Base-by-base conservation (phyloP, 1,139 yeast species). In the Candida anutae region DNA sequence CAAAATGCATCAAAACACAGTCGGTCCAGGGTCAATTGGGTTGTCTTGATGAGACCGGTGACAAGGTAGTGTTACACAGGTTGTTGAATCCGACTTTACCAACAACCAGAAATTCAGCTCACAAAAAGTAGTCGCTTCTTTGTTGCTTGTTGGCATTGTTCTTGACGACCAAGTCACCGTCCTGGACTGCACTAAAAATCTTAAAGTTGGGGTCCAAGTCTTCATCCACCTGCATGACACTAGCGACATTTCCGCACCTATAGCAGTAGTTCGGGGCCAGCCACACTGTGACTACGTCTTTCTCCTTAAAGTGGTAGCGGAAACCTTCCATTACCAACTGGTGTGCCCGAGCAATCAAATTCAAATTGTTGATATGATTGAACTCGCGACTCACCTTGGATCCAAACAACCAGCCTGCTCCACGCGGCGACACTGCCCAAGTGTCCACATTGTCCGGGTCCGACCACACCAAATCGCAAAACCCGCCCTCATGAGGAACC, bases 271-370 rank as follows among this genome's bases (percentile, higher is more conserved):
- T 90, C 24, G 98, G 98, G 12, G 98, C 98, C 13, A 93, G 78
- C 93, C 96, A 90, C 22, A 90, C 96, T 1, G 97, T 90, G 15
- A 90, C 98, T 28, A 90, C 95, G 43, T 85, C 95, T 45, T 85
- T 85, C 44, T 88, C 95, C 33, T 83, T 81, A 56, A 90, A 90
- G 62, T 88, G 96, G 53, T 87, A 90, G 45, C 90, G 75, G 64
- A 85, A 90, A 6, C 98, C 98, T 54, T 90, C 98, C 96, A 90
- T 93, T 10, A 90, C 98, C 50, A 90, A 72, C 55, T 90, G 98
- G 59, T 90, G 98, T 0, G 98, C 98, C 46, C 98, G 72, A 8
- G 98, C 97, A 36, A 90, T 85, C 38, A 90, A 67, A 39, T 75
- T 74, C 36, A 90, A 65, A 40, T 88, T 85, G 52, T 90, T 90